Percentiles rank a stretch among this genome's conserved stretches.
phyloP scores from a whole-genome alignment of 139 green algal genomes.

The Tetradesmus lagerheimii region DNA sequence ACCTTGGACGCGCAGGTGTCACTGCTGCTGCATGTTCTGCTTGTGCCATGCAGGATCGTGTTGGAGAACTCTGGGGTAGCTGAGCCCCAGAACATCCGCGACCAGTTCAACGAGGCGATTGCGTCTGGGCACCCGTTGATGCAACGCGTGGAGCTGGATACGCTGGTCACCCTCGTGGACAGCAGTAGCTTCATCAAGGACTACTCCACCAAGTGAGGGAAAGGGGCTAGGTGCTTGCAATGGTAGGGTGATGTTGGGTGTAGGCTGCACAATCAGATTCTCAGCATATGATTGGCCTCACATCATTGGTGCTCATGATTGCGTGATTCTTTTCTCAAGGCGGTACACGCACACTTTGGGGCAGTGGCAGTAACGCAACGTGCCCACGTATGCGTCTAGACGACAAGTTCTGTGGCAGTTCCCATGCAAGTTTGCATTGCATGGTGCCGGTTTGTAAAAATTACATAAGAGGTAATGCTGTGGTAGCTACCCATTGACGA shows the following conservation, averaged over 20 bases:
- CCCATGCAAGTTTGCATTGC: too few relatives aligned
- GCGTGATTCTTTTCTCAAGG: too few relatives aligned
- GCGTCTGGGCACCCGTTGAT: conserved; percentile 77
- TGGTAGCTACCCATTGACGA: too few relatives aligned
- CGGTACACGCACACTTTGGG: too few relatives aligned
- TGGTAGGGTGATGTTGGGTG: neutral
- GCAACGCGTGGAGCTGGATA: conserved; percentile 83
- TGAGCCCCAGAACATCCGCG: conserved; percentile 92
- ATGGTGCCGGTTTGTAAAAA: too few relatives aligned
- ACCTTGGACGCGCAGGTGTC: neutral
- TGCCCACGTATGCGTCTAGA: too few relatives aligned
- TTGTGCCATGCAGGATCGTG: conserved; percentile 86
- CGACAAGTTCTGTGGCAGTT: too few relatives aligned
- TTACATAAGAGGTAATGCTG: too few relatives aligned
- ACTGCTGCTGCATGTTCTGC: conserved; percentile 27
- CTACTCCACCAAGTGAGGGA: conserved; percentile 59
- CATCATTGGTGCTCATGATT: too few relatives aligned
- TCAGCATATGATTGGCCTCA: too few relatives aligned
- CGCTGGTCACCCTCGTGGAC: conserved; percentile 91
- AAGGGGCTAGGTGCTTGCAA: neutral
- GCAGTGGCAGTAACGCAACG: too few relatives aligned
- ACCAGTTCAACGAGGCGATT: conserved; percentile 89
- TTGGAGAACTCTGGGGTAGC: conserved; percentile 95
- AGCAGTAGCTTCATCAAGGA: conserved; percentile 83
- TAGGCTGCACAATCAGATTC: too few relatives aligned